These are phyloP conservation scores for Thalassiosira profunda DNA, from an alignment of 108 stramenopile genomes.

Conservation along the genomic window DNA sequence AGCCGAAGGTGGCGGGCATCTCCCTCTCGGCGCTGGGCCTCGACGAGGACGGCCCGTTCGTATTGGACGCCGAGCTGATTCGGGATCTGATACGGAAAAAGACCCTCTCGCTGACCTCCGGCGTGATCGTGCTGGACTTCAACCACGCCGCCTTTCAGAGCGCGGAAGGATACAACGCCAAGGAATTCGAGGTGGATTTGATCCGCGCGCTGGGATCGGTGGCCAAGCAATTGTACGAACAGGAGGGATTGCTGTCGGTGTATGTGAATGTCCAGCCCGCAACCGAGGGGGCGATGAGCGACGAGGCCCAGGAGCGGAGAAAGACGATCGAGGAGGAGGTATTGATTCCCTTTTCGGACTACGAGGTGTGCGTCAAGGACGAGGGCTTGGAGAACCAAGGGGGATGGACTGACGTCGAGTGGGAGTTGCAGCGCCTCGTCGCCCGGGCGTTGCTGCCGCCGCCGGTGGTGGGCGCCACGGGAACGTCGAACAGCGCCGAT, in stretches of 20 bases:
- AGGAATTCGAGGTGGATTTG: constrained; percentile 42
- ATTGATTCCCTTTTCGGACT: constrained; percentile 78
- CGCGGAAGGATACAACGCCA: constrained; percentile 2
- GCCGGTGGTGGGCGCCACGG: constrained; percentile 67
- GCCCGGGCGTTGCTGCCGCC: constrained; percentile 79
- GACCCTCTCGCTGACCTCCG: constrained; percentile 35
- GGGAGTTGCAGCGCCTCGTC: constrained; percentile 80
- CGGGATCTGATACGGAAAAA: constrained; percentile 25
- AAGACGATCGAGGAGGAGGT: constrained; percentile 57
- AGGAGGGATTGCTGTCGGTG: constrained; percentile 55
- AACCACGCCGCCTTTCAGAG: constrained; percentile 30
- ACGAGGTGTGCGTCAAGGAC: constrained; percentile 83
- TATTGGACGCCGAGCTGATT: constrained; percentile 31
- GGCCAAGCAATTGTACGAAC: constrained; percentile 62
- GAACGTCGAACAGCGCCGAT: constrained; percentile 73
- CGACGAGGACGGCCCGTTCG: constrained; percentile 51
- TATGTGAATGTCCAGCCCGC: constrained; percentile 82
- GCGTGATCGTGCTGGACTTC: constrained; percentile 77
- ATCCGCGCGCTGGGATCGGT: constrained; percentile 31
- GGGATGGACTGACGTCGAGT: constrained; percentile 75
- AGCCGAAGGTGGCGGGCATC: constrained; percentile 24
- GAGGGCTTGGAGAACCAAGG: constrained; percentile 53
- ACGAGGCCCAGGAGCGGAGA: constrained; percentile 42
- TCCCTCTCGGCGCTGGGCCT: constrained; percentile 38
- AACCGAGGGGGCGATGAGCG: constrained; percentile 17